phyloP scores from a whole-genome alignment of 768 basidiomycete genomes.

The Rhodotorula babjevae region DNA sequence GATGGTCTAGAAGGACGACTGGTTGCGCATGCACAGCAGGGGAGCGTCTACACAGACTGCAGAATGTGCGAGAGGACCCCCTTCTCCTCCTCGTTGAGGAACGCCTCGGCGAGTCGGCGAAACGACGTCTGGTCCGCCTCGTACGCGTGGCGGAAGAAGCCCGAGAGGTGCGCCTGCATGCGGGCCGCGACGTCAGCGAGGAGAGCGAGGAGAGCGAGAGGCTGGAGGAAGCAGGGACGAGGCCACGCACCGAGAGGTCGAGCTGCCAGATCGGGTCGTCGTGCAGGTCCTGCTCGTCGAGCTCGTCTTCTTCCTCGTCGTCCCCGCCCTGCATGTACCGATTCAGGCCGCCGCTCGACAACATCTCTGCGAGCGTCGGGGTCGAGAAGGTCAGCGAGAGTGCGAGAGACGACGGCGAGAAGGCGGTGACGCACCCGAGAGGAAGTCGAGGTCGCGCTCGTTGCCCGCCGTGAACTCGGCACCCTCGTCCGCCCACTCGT shows the following conservation, averaged over 20 bases:
- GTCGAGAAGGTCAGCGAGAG: not conserved
- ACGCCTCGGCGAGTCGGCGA: conserved; percentile 32
- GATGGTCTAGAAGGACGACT: too few relatives aligned
- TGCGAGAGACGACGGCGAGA: not conserved
- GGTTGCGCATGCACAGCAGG: too few relatives aligned
- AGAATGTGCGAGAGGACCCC: conserved; percentile 15
- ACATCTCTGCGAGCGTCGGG: conserved; percentile 53
- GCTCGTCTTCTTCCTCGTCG: conserved; percentile 54
- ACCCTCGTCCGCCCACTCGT: conserved; percentile 92
- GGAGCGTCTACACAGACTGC: not conserved
- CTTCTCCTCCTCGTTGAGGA: conserved; percentile 32
- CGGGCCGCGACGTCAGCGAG: not conserved
- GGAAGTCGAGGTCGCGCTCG: conserved; percentile 68
- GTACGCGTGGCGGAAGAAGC: conserved; percentile 46
- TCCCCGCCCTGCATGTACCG: conserved; percentile 62
- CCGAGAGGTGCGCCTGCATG: conserved; percentile 45
- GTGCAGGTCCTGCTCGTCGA: conserved; percentile 79
- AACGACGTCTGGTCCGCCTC: conserved; percentile 43
- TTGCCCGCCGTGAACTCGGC: conserved; percentile 54
- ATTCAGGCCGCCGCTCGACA: conserved; percentile 66
- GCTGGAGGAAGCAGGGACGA: not conserved
- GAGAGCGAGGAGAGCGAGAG: not conserved
- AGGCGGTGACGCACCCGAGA: conserved; percentile 54
- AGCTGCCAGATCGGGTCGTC: conserved; percentile 80
- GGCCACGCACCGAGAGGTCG: conserved; percentile 60